Conservation (phyloP, 768 basidiomycete genomes). For the Suillus hirtellus region DNA sequence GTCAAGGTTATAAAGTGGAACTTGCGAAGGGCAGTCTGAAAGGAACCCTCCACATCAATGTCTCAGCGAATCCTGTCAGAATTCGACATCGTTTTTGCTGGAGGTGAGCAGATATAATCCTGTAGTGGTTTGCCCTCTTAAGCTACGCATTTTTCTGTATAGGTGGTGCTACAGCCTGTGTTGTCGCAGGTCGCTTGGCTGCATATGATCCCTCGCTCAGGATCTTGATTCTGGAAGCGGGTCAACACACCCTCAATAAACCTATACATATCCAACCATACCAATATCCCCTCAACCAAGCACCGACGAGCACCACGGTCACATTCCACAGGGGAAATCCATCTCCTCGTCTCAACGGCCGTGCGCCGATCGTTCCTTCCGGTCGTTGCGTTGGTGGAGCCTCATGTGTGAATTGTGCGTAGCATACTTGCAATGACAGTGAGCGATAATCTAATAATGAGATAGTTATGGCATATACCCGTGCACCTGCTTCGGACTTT, state of each 20-base stretch:
- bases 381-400: constrained; percentile 36
- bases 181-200: not conserved
- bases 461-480: constrained; percentile 52
- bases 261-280: not conserved
- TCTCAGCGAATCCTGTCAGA: not conserved
- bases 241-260: not conserved
- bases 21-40: not conserved
- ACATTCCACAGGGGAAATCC: constrained; percentile 20
- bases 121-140: not conserved
- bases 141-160: not conserved
- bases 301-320: constrained; percentile 16
- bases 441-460: not conserved
- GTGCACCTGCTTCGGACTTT: constrained; percentile 59
- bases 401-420: constrained; percentile 50
- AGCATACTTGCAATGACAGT: constrained; percentile 6
- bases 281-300: not conserved
- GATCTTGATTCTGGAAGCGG: not conserved
- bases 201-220: not conserved
- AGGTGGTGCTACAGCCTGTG: not conserved
- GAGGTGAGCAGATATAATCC: not conserved
- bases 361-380: constrained; percentile 19
- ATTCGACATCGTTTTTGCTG: not conserved
- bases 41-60: not conserved
- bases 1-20: not conserved
- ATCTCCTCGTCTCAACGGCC: constrained; percentile 16